Percentiles rank a stretch among this genome's conserved stretches.
Conservation (phyloP, 805 yeast genomes). For the Candida tallmaniae region DNA sequence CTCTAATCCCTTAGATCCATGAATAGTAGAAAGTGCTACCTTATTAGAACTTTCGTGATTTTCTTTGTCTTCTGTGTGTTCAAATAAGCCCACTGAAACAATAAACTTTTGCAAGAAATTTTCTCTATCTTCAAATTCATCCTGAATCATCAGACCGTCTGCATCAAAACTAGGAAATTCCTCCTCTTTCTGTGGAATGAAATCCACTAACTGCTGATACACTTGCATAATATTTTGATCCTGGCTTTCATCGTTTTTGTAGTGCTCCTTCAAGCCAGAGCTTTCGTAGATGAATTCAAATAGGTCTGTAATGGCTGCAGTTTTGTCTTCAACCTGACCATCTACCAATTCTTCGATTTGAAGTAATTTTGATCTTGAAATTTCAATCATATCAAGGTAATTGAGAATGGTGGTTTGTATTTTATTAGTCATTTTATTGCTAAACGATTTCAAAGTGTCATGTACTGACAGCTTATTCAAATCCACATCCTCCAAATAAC, state of each 20-base stretch:
- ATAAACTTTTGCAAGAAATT: conserved; percentile 23
- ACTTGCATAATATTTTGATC: conserved; percentile 39
- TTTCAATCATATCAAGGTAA: conserved; percentile 24
- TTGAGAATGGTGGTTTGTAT: neutral
- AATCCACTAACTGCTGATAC: conserved; percentile 29
- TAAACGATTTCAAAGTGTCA: neutral
- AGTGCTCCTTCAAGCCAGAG: conserved; percentile 28
- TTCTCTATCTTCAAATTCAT: conserved; percentile 2
- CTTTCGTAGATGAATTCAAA: conserved; percentile 15
- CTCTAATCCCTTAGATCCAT: conserved; percentile 89
- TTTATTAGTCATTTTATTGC: neutral
- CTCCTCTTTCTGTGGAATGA: conserved; percentile 29
- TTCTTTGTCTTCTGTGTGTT: conserved; percentile 19
- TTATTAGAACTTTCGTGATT: conserved; percentile 15
- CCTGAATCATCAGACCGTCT: neutral
- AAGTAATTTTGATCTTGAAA: conserved; percentile 12
- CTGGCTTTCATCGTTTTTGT: conserved; percentile 22
- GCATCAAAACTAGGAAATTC: conserved; percentile 9
- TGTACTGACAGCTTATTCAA: conserved; percentile 14
- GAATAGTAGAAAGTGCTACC: conserved; percentile 70
- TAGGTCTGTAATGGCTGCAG: neutral
- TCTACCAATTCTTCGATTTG: conserved; percentile 8
- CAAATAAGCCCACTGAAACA: conserved; percentile 32
- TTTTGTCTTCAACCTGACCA: neutral
- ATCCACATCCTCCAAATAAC: conserved; percentile 4